phyloP scores from a whole-genome alignment of 192 early-diverging fungal genomes.

The Chytriomyces sp. region DNA sequence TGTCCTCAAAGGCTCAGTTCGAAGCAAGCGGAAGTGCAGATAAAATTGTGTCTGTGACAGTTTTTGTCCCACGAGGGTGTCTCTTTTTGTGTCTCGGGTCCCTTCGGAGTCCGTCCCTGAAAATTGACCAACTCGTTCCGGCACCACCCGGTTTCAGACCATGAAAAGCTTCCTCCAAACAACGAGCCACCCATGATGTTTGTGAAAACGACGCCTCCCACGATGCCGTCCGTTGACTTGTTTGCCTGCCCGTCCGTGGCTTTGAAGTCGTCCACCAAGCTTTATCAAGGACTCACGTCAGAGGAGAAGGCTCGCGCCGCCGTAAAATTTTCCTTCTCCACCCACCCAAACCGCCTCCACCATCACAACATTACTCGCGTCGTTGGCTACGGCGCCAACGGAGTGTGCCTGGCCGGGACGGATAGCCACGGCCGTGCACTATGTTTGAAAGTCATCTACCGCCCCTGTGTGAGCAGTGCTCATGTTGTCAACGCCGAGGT shows the following conservation, averaged over 20 bases:
- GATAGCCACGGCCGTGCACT: neutral
- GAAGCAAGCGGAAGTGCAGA: too few relatives aligned
- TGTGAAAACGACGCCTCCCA: neutral
- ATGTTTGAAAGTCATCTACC: slow-evolving; percentile 20
- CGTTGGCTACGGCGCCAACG: slow-evolving; percentile 34
- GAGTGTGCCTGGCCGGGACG: slow-evolving; percentile 21
- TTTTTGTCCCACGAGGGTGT: too few relatives aligned
- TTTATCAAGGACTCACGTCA: neutral
- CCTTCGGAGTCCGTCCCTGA: too few relatives aligned
- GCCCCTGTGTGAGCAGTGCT: neutral
- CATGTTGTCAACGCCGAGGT: neutral
- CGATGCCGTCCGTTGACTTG: neutral
- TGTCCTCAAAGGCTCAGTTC: too few relatives aligned
- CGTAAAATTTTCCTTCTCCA: neutral
- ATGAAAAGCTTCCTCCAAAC: neutral
- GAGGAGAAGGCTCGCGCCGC: slow-evolving; percentile 18
- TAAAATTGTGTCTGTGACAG: too few relatives aligned
- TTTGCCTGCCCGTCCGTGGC: neutral
- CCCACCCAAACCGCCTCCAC: neutral
- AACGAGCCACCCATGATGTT: neutral
- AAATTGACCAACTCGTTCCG: neutral
- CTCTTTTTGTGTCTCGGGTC: too few relatives aligned
- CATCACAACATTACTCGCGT: neutral
- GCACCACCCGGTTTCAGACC: neutral
- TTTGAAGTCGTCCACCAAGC: neutral